Conservation (phyloP, 257 asterid genomes). For the Capsicum pubescens region DNA sequence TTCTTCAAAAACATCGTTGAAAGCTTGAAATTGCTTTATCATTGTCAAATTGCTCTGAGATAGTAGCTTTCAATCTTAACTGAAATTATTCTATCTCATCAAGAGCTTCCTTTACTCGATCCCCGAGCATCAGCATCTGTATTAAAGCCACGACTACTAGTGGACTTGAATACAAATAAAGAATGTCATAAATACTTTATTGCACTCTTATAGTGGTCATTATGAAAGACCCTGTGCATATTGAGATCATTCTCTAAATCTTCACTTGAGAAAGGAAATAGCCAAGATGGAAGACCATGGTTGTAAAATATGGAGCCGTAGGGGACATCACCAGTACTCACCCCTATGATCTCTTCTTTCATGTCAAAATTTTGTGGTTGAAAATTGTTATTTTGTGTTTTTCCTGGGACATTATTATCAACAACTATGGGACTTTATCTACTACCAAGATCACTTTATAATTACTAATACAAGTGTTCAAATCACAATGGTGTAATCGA, state of each 20-base stretch:
- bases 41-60: slow-evolving; percentile 71
- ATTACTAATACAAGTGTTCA: slow-evolving; percentile 66
- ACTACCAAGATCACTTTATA: slow-evolving; percentile 47
- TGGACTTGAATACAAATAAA: slow-evolving; percentile 47
- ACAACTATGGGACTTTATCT: slow-evolving; percentile 42
- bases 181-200: slow-evolving; percentile 66
- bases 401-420: slow-evolving; percentile 42
- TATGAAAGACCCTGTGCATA: slow-evolving; percentile 55
- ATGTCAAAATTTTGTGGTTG: slow-evolving; percentile 15
- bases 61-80: slow-evolving; percentile 72
- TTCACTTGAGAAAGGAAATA: slow-evolving; percentile 62
- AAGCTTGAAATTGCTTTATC: slow-evolving; percentile 50
- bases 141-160: slow-evolving; percentile 62
- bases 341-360: slow-evolving; percentile 42
- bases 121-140: slow-evolving; percentile 85
- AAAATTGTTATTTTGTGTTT: slow-evolving; percentile 30
- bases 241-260: slow-evolving; percentile 52
- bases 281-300: slow-evolving; percentile 74
- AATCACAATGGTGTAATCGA: slow-evolving; percentile 29
- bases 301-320: slow-evolving; percentile 62
- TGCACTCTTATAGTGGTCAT: slow-evolving; percentile 55
- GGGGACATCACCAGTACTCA: slow-evolving; percentile 47
- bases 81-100: slow-evolving; percentile 59
- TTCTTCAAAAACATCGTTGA: slow-evolving; percentile 57
- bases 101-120: slow-evolving; percentile 77